phyloP scores from a whole-genome alignment of 768 basidiomycete genomes.

The Sarcodon sp. region DNA sequence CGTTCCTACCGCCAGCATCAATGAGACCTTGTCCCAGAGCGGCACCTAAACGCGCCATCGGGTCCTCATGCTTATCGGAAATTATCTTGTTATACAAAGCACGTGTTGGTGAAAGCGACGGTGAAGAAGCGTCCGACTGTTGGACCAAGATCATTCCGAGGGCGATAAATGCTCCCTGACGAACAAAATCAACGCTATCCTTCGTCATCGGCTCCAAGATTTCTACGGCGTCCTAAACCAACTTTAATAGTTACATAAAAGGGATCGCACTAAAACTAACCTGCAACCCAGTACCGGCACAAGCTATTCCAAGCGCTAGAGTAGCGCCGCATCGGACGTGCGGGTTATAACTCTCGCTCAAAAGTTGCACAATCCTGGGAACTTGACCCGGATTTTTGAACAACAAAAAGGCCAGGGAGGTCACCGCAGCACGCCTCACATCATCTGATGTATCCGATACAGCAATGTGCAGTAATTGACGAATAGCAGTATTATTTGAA shows the following conservation, averaged over 20 bases:
- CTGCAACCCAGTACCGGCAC: slow-evolving; percentile 93
- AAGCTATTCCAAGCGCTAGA: slow-evolving; percentile 91
- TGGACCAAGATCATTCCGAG: slow-evolving; percentile 96
- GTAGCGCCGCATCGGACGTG: slow-evolving; percentile 97
- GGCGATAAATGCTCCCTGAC: slow-evolving; percentile 93
- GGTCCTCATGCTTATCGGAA: slow-evolving; percentile 95
- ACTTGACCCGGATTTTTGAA: slow-evolving; percentile 97
- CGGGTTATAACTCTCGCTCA: slow-evolving; percentile 98
- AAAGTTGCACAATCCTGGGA: slow-evolving; percentile 89
- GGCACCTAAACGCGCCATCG: slow-evolving; percentile 97
- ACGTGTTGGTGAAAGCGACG: slow-evolving; percentile 70
- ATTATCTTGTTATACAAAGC: slow-evolving; percentile 84
- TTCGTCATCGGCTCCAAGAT: slow-evolving; percentile 98
- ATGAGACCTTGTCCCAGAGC: slow-evolving; percentile 93
- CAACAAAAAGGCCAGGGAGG: slow-evolving; percentile 87
- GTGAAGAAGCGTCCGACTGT: slow-evolving; percentile 83
- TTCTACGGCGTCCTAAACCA: slow-evolving; percentile 77
- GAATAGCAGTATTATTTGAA: slow-evolving; percentile 85
- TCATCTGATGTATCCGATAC: slow-evolving; percentile 98
- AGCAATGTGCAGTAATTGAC: slow-evolving; percentile 86
- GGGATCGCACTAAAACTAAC: slow-evolving; percentile 22
- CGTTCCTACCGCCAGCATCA: slow-evolving; percentile 95
- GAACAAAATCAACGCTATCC: slow-evolving; percentile 96
- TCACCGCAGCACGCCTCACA: slow-evolving; percentile 93
- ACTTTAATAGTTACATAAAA: background rate